Conservation (phyloP, 805 yeast species). For the Candida insectalens region DNA sequence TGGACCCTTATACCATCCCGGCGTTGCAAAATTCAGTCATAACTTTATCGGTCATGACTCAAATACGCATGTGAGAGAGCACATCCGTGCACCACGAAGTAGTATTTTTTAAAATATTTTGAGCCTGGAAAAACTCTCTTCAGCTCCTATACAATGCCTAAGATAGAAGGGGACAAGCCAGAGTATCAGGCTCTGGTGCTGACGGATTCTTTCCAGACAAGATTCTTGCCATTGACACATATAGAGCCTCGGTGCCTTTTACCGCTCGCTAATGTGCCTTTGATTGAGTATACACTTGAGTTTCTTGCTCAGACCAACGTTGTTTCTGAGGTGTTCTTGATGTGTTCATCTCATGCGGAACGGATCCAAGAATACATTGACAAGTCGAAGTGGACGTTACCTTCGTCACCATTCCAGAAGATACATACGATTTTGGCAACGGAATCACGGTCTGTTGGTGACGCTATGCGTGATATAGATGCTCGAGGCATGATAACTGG, state of each 20-base stretch:
- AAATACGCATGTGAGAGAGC: no score
- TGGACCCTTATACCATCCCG: no score
- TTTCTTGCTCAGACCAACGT: constrained; percentile 78
- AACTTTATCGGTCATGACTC: no score
- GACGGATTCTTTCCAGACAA: constrained; percentile 85
- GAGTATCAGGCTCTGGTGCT: constrained; percentile 89
- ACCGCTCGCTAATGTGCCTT: constrained; percentile 88
- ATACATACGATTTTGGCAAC: constrained; percentile 72
- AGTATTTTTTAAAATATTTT: no score
- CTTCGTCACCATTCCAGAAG: constrained; percentile 70
- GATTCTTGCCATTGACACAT: constrained; percentile 88
- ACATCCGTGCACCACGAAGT: no score
- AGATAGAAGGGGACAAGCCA: constrained; percentile 29
- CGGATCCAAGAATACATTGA: constrained; percentile 79
- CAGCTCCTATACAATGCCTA: neutral
- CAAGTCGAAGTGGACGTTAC: constrained; percentile 54
- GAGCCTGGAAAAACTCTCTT: no score
- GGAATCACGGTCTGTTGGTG: constrained; percentile 90
- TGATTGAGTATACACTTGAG: constrained; percentile 90
- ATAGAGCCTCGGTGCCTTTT: constrained; percentile 82
- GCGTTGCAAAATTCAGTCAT: no score
- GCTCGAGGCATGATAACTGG: constrained; percentile 82
- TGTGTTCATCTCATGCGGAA: constrained; percentile 87
- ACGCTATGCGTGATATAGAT: constrained; percentile 93
- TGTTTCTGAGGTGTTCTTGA: constrained; percentile 79